Base-by-base conservation (phyloP, 768 basidiomycete genomes). In the Glaciozyma antarctica region DNA sequence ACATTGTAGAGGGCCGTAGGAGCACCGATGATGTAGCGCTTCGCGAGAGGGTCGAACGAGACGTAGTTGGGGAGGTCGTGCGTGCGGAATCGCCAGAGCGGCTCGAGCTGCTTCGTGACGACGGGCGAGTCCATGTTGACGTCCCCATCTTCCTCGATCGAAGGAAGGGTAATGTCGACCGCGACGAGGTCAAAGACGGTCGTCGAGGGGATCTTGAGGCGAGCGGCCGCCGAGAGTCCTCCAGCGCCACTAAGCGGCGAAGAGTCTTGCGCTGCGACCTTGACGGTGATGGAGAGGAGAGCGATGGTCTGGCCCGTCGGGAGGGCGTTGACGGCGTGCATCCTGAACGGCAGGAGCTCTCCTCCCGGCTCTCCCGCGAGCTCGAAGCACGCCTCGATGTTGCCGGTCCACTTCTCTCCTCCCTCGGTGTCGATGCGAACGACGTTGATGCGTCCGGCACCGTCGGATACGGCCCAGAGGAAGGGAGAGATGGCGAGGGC, bases 381-480 rank as follows among this genome's bases (percentile, higher is more conserved):
- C 3, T 21, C 28, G 38, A 59, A 47, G 3, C 24, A 5, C 1
- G 49, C 49, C 7, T 47, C 24, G 61, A 69, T 5, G 5, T 30
- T 19, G 12, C 24, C 41, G 9, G 63, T 34, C 62, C 62, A 61
- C 12, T 24, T 13, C 8, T 9, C 44, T 12, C 13, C 44, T 12
- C 13, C 24, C 1, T 22, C 41, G 53, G 24, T 17, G 28, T 57
- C 38, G 56, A 65, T 17, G 26, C 44, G 26, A 48, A 73, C 24
- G 48, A 67, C 19, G 60, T 67, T 54, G 12, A 73, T 52, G 0
- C 22, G 21, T 2, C 67, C 65, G 3, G 26, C 43, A 1, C 72
- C 72, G 41, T 65, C 56, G 0, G 67, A 69, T 43, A 65, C 17
- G 32, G 55, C 45, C 65, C 67, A 71, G 41, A 49, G 48, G 4